Base-by-base conservation (phyloP, 2,329 filamentous ascomycete genomes). In the Metarhizium robertsii region DNA sequence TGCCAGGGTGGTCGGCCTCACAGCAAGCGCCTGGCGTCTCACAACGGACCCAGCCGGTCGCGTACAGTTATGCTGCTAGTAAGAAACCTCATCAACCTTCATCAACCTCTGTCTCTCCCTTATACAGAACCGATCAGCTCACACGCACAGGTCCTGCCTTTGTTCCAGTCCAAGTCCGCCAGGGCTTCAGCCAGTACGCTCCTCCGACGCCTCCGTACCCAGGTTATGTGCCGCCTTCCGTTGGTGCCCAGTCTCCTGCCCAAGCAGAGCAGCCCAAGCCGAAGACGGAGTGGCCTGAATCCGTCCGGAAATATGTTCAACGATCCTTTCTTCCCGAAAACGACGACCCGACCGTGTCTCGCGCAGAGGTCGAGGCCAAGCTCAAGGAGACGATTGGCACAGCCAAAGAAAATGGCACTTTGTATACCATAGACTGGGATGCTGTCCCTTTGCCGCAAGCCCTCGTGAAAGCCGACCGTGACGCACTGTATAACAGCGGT, bases 301-400 rank as follows among this genome's bases (percentile, higher is more conserved):
- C 86, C n/a, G 90, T 97, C 58, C 88, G 91, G 63, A 78, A 80
- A 61, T 97, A 96, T 73, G 92, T 97, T 36, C 87, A 91, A 65
- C 85, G 91, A 66, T 92, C 91, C 30, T 97, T 97, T 68, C 84
- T 88, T 52, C 81, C 84, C 30, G 81, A 84, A 57, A 88, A 91
- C 67, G 75, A 85, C 61, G 79, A 88, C 59, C 65, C 79, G 5
- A 79, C 80, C 43, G 81, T 92, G 49, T 70, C 75, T 52, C 80
- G 81, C 53, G 65, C 78, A 53, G 90, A 95, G 56, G 87, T 96
- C 78, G 88, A 96, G 70, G 76, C 78, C 58, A 95, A 91, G 67
- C 76, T 99, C 60, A 96, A 92, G 71, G 76, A 86, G 58, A 87
- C 91, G 62, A 96, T 99, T 68, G 89, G 87, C 58, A 79, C 85